Conservation (phyloP, 306 rosid species). For the Prunus mume region DNA sequence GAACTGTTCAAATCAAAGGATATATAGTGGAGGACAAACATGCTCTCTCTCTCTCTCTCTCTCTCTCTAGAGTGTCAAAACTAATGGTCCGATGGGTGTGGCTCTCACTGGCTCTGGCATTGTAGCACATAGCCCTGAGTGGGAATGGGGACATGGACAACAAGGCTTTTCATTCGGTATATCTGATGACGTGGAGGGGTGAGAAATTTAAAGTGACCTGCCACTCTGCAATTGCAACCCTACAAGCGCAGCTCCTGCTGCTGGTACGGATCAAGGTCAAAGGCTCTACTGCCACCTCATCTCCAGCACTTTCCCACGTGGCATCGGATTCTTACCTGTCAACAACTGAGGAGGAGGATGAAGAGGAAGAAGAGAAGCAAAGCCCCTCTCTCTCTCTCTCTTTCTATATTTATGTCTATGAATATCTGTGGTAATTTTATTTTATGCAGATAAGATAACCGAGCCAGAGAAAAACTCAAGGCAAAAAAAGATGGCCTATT, state of each 20-base stretch:
- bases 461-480: neutral
- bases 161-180: neutral
- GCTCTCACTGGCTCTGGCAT: neutral
- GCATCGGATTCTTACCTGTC: neutral
- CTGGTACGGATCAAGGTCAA: constrained; percentile 26
- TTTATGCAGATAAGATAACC: neutral
- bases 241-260: neutral
- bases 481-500: too few species aligned
- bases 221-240: neutral
- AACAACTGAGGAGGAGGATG: neutral
- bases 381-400: neutral
- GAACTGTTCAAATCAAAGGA: too few species aligned
- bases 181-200: neutral
- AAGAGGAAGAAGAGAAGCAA: neutral
- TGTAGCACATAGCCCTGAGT: neutral
- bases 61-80: neutral
- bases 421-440: too few species aligned
- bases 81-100: neutral
- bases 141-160: neutral
- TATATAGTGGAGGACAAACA: too few species aligned
- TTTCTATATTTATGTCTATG: too few species aligned
- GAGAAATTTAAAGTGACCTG: neutral
- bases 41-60: too few species aligned
- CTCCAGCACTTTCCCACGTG: neutral
- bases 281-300: neutral